Percentiles rank a stretch among this genome's conserved stretches.
phyloP scores from a whole-genome alignment of 805 yeast species.

The Lipomyces chichibuensis region DNA sequence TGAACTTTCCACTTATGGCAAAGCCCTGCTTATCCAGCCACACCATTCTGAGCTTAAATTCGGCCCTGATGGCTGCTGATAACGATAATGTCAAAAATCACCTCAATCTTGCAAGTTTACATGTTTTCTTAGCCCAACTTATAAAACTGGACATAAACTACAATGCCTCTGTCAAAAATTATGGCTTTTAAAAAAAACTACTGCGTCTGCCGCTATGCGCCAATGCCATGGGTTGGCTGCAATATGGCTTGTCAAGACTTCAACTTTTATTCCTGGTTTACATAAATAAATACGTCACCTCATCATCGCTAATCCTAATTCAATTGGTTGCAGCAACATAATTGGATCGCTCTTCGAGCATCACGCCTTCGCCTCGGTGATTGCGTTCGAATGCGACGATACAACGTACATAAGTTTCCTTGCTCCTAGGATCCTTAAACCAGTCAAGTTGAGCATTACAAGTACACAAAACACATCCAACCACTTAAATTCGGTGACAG shows the following conservation, averaged over 20 bases:
- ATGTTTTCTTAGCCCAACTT: not conserved
- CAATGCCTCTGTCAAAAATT: not conserved
- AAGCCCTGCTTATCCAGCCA: not conserved
- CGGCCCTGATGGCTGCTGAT: not conserved
- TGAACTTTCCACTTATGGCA: not conserved
- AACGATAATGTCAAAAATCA: not conserved
- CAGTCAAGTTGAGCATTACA: not conserved
- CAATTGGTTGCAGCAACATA: not conserved
- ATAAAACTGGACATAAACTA: not conserved
- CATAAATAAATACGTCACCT: too few relatives aligned
- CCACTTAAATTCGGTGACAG: too few relatives aligned
- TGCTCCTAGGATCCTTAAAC: too few relatives aligned
- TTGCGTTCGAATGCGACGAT: not conserved
- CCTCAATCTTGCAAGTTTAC: not conserved
- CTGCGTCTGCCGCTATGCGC: too few relatives aligned
- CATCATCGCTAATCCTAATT: too few relatives aligned
- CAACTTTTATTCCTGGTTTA: too few relatives aligned
- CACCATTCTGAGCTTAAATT: not conserved
- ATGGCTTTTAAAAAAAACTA: too few relatives aligned
- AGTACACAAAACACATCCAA: too few relatives aligned
- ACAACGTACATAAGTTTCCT: not conserved
- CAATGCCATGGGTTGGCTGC: too few relatives aligned
- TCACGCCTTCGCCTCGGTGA: not conserved
- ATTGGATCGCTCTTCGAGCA: not conserved
- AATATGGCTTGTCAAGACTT: too few relatives aligned